Evolutionary conservation across 2,329 filamentous ascomycete genomes (phyloP).

Genomic region (Biscogniauxia marginata): DNA sequence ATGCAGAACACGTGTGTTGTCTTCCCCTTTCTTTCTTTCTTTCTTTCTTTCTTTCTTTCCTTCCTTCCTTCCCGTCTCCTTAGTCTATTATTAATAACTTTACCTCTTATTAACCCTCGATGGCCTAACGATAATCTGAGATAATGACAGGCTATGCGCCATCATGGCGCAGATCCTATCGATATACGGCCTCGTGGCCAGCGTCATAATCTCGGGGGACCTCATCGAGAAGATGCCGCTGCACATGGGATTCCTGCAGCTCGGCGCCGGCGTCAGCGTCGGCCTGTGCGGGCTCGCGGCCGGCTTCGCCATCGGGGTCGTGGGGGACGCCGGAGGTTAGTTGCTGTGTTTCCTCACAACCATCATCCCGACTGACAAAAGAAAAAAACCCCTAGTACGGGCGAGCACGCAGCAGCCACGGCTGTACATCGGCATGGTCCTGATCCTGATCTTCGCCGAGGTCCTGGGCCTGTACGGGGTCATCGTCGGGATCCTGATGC

Average conservation of each 20-base stretch:
- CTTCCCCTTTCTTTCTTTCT: neutral
- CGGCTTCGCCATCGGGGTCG: slow-evolving; percentile 46
- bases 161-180: slow-evolving; percentile 49
- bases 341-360: slow-evolving; percentile 2
- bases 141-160: slow-evolving; percentile 36
- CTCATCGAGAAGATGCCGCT: slow-evolving; percentile 42
- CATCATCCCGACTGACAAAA: neutral
- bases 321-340: slow-evolving; percentile 45
- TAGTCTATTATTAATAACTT: too few relatives aligned
- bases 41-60: neutral
- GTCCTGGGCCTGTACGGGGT: slow-evolving; percentile 42
- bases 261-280: slow-evolving; percentile 43
- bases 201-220: slow-evolving; percentile 43
- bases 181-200: slow-evolving; percentile 46
- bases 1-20: slow-evolving; percentile 41
- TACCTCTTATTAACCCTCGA: too few relatives aligned
- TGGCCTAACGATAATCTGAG: neutral
- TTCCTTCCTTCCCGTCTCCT: too few relatives aligned
- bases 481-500: too few relatives aligned
- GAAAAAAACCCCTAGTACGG: slow-evolving; percentile 33
- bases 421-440: slow-evolving; percentile 46
- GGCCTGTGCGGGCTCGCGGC: slow-evolving; percentile 46
- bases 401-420: slow-evolving; percentile 48
- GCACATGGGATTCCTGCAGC: slow-evolving; percentile 43
- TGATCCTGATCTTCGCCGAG: slow-evolving; percentile 48